Conservation (phyloP, 192 early-diverging fungal species). For the Podila clonocystis region DNA sequence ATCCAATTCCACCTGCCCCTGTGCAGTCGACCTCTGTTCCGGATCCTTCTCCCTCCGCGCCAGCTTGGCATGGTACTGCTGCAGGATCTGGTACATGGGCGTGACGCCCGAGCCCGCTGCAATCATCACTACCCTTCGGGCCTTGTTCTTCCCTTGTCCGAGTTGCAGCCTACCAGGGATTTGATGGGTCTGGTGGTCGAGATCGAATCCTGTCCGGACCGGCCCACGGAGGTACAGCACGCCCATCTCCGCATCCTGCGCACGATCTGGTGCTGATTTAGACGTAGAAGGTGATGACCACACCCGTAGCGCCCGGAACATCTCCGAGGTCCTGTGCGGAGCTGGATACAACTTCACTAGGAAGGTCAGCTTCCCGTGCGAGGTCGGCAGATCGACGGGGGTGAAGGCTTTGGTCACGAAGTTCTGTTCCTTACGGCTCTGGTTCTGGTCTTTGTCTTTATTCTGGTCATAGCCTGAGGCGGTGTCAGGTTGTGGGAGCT, state of each 20-base stretch:
- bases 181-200: background rate
- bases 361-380: conserved; percentile 25
- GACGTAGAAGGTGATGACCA: background rate
- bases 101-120: conserved; percentile 45
- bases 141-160: background rate
- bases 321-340: conserved; percentile 29
- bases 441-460: background rate
- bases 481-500: background rate
- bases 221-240: conserved; percentile 38
- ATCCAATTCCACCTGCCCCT: conserved; percentile 9
- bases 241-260: background rate
- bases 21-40: background rate
- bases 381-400: conserved; percentile 19
- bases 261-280: too few relatives aligned
- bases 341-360: conserved; percentile 38
- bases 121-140: conserved; percentile 35
- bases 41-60: background rate
- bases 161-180: background rate
- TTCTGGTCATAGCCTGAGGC: background rate
- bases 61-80: conserved; percentile 1
- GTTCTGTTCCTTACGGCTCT: background rate
- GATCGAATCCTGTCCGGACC: conserved; percentile 17
- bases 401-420: conserved; percentile 37
- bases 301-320: conserved; percentile 23
- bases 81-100: conserved; percentile 44